Conservation (phyloP, 2,329 filamentous ascomycete genomes). For the Stenocarpella maydis region DNA sequence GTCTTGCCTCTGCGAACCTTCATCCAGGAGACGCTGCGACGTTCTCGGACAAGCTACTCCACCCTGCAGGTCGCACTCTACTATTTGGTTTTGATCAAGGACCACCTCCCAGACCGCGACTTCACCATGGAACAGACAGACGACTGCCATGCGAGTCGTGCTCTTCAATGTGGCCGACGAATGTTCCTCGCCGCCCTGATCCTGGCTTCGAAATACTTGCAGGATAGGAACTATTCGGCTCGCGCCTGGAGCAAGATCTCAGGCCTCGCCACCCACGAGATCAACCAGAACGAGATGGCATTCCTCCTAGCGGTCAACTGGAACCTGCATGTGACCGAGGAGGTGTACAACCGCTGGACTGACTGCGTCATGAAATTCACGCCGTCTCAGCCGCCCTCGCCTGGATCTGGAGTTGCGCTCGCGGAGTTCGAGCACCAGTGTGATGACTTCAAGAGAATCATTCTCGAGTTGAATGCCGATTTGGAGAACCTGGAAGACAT, state of each 20-base stretch:
- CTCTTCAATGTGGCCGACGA: slow-evolving; percentile 92
- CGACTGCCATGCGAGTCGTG: slow-evolving; percentile 75
- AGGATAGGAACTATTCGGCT: slow-evolving; percentile 97
- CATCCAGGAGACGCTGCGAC: slow-evolving; percentile 94
- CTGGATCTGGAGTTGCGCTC: slow-evolving; percentile 53
- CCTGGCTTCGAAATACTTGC: slow-evolving; percentile 95
- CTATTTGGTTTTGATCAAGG: slow-evolving; percentile 93
- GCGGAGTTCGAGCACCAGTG: slow-evolving; percentile 54
- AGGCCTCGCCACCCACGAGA: slow-evolving; percentile 89
- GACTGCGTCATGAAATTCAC: slow-evolving; percentile 89
- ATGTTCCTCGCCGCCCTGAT: slow-evolving; percentile 98
- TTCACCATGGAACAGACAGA: slow-evolving; percentile 86
- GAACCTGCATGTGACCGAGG: slow-evolving; percentile 92
- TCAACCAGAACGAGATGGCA: slow-evolving; percentile 95
- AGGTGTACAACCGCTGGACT: slow-evolving; percentile 90
- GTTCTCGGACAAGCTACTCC: slow-evolving; percentile 96
- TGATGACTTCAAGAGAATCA: slow-evolving; percentile 65
- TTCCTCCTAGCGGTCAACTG: slow-evolving; percentile 91
- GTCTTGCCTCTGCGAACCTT: slow-evolving; percentile 92
- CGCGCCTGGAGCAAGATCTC: slow-evolving; percentile 99
- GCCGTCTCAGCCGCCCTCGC: slow-evolving; percentile 67
- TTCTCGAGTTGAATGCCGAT: slow-evolving; percentile 63
- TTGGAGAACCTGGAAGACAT: slow-evolving; percentile 66
- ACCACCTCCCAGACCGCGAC: slow-evolving; percentile 82
- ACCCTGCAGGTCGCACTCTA: slow-evolving; percentile 96